Evolutionary conservation across 345 rosid genomes (phyloP).

Genomic region (sweet orange (Citrus sinensis)): DNA sequence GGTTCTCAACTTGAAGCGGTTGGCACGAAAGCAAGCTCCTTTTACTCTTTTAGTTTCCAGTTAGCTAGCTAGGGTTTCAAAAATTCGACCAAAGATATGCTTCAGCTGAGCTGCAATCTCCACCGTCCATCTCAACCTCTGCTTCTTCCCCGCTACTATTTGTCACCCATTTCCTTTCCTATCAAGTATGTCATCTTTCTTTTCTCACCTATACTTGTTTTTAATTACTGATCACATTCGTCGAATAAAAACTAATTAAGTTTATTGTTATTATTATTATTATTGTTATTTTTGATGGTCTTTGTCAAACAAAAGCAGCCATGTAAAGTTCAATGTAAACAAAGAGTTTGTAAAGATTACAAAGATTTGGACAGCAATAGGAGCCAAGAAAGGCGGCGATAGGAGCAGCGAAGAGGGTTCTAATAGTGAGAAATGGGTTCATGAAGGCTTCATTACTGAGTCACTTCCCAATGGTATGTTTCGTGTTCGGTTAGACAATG

Average conservation of each 20-base stretch:
- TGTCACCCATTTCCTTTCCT: background rate
- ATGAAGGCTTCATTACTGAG: slow-evolving; percentile 54
- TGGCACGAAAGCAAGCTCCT: background rate
- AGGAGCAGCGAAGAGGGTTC: slow-evolving; percentile 22
- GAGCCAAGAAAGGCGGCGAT: slow-evolving; percentile 12
- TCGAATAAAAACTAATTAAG: background rate
- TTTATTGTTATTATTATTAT: background rate
- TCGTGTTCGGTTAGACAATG: slow-evolving; percentile 42
- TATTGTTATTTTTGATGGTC: background rate
- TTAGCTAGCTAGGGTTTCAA: slow-evolving; percentile 3
- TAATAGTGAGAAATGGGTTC: slow-evolving; percentile 38
- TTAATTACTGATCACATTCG: background rate
- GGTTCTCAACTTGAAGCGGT: no score
- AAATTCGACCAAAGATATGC: background rate
- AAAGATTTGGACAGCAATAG: background rate
- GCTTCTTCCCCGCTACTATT: background rate
- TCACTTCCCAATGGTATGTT: slow-evolving; percentile 66
- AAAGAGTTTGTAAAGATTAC: background rate
- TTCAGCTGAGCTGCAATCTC: slow-evolving; percentile 11
- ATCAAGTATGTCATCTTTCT: slow-evolving; percentile 5
- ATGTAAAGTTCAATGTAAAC: slow-evolving; percentile 4
- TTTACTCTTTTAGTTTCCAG: background rate
- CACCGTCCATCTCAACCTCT: background rate
- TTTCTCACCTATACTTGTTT: background rate
- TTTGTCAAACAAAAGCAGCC: background rate